Percentiles rank a stretch among this genome's conserved stretches.
Evolutionary conservation across 768 basidiomycete species (phyloP).

Genomic region (Collybia mongolica): DNA sequence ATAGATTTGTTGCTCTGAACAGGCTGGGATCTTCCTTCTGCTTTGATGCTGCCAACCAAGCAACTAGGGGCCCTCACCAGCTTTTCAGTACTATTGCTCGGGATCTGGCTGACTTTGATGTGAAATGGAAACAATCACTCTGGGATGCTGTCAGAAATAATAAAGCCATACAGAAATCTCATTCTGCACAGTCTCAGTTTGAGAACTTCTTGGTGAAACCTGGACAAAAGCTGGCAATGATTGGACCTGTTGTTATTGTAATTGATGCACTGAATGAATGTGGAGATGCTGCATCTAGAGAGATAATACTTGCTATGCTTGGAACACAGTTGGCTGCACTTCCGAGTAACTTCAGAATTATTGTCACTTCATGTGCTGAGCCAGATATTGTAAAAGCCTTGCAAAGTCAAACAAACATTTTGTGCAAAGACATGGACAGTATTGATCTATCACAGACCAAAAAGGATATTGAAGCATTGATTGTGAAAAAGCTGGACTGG

Average conservation of each 20-base stretch:
- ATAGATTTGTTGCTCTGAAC: conserved; percentile 11
- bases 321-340: conserved; percentile 10
- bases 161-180: conserved; percentile 5
- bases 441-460: neutral
- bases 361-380: conserved; percentile 30
- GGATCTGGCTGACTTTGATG: conserved; percentile 21
- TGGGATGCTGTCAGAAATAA: conserved; percentile 1
- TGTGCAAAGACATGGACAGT: neutral
- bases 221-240: conserved; percentile 7
- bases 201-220: conserved; percentile 11
- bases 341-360: conserved; percentile 26
- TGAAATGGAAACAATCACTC: neutral
- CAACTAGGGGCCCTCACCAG: conserved; percentile 15
- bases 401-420: neutral
- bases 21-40: conserved; percentile 32
- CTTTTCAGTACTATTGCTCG: conserved; percentile 30
- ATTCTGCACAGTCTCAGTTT: conserved; percentile 13
- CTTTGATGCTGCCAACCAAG: conserved; percentile 21
- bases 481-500: neutral
- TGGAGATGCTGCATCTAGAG: conserved; percentile 14
- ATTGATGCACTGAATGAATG: conserved; percentile 38
- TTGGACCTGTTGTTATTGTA: conserved; percentile 22
- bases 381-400: conserved; percentile 17
- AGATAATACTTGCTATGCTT: conserved; percentile 19
- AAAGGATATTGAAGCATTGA: neutral